phyloP scores from a whole-genome alignment of 1,139 yeast species.

The Suhomyces guaymorum region DNA sequence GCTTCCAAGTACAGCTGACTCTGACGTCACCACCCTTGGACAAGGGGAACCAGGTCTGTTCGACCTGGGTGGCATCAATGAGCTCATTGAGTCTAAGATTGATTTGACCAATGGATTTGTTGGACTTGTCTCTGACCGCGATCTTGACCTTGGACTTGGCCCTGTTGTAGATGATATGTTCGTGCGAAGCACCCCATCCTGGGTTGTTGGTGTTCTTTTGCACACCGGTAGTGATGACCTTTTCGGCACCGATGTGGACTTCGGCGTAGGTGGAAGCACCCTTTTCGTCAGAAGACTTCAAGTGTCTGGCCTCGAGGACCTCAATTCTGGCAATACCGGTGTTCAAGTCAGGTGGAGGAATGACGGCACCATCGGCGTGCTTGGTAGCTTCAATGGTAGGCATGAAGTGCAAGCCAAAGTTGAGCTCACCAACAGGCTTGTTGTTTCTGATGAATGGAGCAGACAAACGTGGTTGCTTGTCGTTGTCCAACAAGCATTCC shows the following conservation, averaged over 20 bases:
- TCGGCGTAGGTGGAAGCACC: constrained; percentile 70
- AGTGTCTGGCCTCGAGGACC: constrained; percentile 54
- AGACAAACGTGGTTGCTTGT: constrained; percentile 51
- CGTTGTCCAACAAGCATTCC: constrained; percentile 60
- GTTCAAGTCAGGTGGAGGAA: constrained; percentile 88
- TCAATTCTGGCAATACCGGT: constrained; percentile 80
- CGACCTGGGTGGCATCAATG: constrained; percentile 76
- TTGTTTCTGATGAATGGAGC: constrained; percentile 73
- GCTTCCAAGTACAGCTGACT: constrained; percentile 77
- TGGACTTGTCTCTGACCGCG: constrained; percentile 60
- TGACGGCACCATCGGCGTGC: constrained; percentile 80
- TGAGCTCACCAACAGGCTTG: constrained; percentile 74
- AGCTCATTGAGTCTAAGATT: constrained; percentile 67
- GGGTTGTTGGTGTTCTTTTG: constrained; percentile 69
- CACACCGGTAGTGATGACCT: constrained; percentile 55
- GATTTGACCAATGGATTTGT: constrained; percentile 60
- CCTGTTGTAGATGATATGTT: constrained; percentile 74
- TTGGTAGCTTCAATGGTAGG: constrained; percentile 77
- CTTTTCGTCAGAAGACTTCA: constrained; percentile 42
- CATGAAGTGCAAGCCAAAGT: constrained; percentile 70
- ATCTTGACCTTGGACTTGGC: constrained; percentile 67
- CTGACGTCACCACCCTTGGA: constrained; percentile 72
- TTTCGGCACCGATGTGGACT: constrained; percentile 61
- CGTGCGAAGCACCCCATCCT: constrained; percentile 63
- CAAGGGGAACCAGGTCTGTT: constrained; percentile 73